Percentiles rank a stretch among this genome's conserved stretches.
Conservation (phyloP, 179 eudicot genomes). For the Vitellaria paradoxa region DNA sequence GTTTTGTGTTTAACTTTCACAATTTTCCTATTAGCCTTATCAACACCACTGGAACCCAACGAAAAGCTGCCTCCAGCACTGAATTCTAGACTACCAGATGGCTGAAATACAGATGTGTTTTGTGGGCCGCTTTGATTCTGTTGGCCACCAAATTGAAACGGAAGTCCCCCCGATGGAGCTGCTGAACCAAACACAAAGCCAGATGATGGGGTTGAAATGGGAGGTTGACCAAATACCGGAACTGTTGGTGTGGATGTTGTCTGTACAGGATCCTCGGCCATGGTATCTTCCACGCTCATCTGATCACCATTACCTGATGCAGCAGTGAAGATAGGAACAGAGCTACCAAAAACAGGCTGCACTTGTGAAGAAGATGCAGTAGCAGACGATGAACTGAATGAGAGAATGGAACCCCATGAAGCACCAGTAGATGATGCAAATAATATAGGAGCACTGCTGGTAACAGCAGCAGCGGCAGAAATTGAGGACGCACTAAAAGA, state of each 20-base stretch:
- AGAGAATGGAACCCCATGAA: conserved; percentile 21
- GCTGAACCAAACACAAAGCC: conserved; percentile 47
- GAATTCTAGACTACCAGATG: conserved; percentile 58
- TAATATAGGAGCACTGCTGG: conserved; percentile 19
- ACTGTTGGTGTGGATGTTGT: conserved; percentile 27
- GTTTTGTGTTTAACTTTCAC: conserved; percentile 26
- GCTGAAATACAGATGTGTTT: conserved; percentile 52
- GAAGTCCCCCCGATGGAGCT: conserved; percentile 28
- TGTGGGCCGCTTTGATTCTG: conserved; percentile 47
- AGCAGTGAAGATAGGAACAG: conserved; percentile 29
- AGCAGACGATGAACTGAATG: conserved; percentile 30
- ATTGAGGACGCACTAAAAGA: conserved; percentile 38
- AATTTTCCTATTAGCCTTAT: too few species aligned
- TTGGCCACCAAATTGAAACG: conserved; percentile 64
- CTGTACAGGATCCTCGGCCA: conserved; percentile 76
- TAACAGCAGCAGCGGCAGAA: conserved; percentile 29
- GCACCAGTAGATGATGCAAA: conserved; percentile 30
- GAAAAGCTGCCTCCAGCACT: conserved; percentile 74
- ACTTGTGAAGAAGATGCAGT: conserved; percentile 27
- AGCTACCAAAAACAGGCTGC: conserved; percentile 40
- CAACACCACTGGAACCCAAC: conserved; percentile 53
- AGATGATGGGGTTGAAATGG: conserved; percentile 32
- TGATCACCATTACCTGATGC: conserved; percentile 43
- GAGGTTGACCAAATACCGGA: conserved; percentile 41
- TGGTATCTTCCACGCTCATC: conserved; percentile 71